Base-by-base conservation (phyloP, 257 asterid genomes). In the Agastache rugosa region DNA sequence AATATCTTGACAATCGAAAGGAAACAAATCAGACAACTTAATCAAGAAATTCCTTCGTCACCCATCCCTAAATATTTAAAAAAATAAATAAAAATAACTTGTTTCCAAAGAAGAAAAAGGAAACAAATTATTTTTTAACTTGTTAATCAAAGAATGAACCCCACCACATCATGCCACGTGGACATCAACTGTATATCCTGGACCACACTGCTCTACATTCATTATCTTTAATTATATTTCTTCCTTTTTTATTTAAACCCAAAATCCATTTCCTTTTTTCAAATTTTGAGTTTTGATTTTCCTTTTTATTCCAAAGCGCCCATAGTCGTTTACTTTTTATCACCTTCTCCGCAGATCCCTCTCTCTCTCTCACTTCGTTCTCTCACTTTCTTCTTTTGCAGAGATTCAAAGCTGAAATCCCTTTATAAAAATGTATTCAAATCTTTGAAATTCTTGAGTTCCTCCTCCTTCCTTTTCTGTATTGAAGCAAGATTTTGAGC, bases 121-220 rank as follows among this genome's bases (percentile, higher is more conserved):
- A 5, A 31, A 31, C 6, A 35, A 11, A 66, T 11, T 8, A 42
- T 8, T 3, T 11, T 0, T 2, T 29, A 0, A n/a, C 25, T 41
- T 67, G 56, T 44, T 69, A 59, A 50, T 75, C 22, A 66, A 66
- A 47, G 62, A 47, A 55, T 41, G 5, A 59, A 25, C 29, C 27
- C 67, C 51, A 48, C 55, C 64, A 76, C 23, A 71, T 70, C 47
- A 19, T 17, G 82, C 84, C 84, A 79, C 81, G 81, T 80, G 84
- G 82, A 69, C n/a, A 17, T 58, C 67, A 79, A 63, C 65, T 73
- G 83, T 76, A 56, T 82, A 63, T 34, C 67, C 71, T 76, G 84
- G 82, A 79, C 84, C 82, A 79, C 80, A 50, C 23, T 54, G 64
- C 51, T 74, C 69, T 44, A 74, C 78, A 25, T 77, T 79, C 72